Evolutionary conservation across 495 filamentous ascomycete species (phyloP), one percentile per base, ranked within the genome.

Genomic region (Neurospora africana): DNA sequence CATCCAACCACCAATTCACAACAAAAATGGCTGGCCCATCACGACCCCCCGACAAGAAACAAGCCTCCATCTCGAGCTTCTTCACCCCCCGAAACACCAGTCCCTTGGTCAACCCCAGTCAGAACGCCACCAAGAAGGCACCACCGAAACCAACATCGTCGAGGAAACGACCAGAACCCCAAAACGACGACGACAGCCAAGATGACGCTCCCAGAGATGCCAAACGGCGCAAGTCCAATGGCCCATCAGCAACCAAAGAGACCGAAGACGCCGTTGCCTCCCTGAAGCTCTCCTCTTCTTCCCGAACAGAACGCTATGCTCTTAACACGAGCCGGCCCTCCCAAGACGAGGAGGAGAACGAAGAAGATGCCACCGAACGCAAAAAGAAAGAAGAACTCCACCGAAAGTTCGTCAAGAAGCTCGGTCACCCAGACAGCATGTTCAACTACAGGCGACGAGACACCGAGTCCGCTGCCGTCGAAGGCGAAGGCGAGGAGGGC

Each of bases 41-140:
- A 1, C 81, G 81, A 35, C 65, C 79, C 2, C 68, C 79, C 70
- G 79, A 73, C 9, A 90, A 91, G 80, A 93, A 90, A 76, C 93
- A 97, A 78, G 87, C 91, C 72, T 91, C 91, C 6, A 90, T 97
- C 69, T 93, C 93, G 1, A 94, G 87, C 79, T 97, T 97, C 83
- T 97, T 97, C 79, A 88, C 88, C 4, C 88, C 87, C 35, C 92
- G 88, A 76, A 82, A 91, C 8, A 75, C 80, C 74, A 80, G 80
- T 78, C 79, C 77, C 53, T 68, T 77, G 71, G 53, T 65, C 27
- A 65, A 30, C 53, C 53, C 35, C 53, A 77, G 70, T 68, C 73
- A 76, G 73, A 38, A 73, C 36, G 67, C 76, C 69, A 53, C 70
- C 33, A 73, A 69, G 43, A 69, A 73, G 33, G 27, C 23, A 33